A percentile compares a stretch with the other conserved stretches of the same genome.
phyloP scores from a whole-genome alignment of 2,329 filamentous ascomycete species.

The Hypoxylon sp. region DNA sequence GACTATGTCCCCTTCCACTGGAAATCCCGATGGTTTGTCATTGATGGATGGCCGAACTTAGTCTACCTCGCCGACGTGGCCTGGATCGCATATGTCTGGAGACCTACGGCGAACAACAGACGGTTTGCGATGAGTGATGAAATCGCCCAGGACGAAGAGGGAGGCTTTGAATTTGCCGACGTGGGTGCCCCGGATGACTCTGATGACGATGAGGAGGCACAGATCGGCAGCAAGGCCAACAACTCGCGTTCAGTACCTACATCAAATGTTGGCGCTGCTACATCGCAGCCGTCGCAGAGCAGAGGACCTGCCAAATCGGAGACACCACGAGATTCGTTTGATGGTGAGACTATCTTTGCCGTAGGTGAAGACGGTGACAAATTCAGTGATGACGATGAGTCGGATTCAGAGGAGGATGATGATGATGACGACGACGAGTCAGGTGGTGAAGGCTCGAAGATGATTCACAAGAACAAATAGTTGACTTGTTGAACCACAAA shows the following conservation, averaged over 20 bases:
- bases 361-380: slow-evolving; percentile 86
- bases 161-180: slow-evolving; percentile 91
- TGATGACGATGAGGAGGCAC: slow-evolving; percentile 66
- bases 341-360: slow-evolving; percentile 95
- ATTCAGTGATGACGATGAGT: slow-evolving; percentile 79
- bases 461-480: slow-evolving; percentile 59
- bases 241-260: slow-evolving; percentile 37
- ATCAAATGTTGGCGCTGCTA: slow-evolving; percentile 28
- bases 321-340: slow-evolving; percentile 64
- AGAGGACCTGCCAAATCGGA: slow-evolving; percentile 52
- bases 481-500: slow-evolving; percentile 2
- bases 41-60: slow-evolving; percentile 96
- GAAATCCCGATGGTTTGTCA: slow-evolving; percentile 96
- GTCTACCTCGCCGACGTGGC: slow-evolving; percentile 94
- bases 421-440: slow-evolving; percentile 77
- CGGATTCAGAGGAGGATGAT: slow-evolving; percentile 76
- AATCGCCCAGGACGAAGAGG: slow-evolving; percentile 97
- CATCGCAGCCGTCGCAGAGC: slow-evolving; percentile 38
- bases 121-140: slow-evolving; percentile 99
- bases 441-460: slow-evolving; percentile 64
- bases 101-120: slow-evolving; percentile 94
- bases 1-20: slow-evolving; percentile 96
- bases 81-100: slow-evolving; percentile 95
- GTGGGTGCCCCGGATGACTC: slow-evolving; percentile 78
- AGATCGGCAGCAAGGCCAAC: slow-evolving; percentile 53